Evolutionary conservation across 2,329 filamentous ascomycete genomes (phyloP).

Genomic region (Monilinia fructicola): DNA sequence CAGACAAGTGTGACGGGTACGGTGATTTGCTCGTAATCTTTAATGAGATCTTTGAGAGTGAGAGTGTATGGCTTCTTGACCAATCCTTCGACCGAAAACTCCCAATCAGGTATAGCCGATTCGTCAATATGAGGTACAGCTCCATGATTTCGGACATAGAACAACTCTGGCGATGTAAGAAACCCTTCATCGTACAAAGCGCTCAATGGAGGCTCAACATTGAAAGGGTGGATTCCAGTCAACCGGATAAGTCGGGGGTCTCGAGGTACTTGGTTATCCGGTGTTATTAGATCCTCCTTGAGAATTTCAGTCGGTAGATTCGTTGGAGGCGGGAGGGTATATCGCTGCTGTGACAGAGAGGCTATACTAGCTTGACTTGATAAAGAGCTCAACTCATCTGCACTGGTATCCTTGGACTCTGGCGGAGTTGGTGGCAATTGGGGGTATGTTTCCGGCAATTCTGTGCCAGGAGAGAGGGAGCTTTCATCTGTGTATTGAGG

Average conservation of each 20-base stretch:
- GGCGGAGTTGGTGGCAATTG: conserved; percentile 37
- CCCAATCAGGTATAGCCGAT: conserved; percentile 72
- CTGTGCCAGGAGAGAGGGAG: neutral
- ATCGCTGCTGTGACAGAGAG: conserved; percentile 27
- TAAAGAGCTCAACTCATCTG: conserved; percentile 30
- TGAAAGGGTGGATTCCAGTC: conserved; percentile 88
- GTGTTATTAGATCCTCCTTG: conserved; percentile 76
- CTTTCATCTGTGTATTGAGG: neutral
- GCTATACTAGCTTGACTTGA: conserved; percentile 30
- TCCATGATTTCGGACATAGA: conserved; percentile 92
- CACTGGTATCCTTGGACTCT: conserved; percentile 34
- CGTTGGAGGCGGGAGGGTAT: conserved; percentile 66
- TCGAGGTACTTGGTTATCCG: conserved; percentile 76
- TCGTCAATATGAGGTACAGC: conserved; percentile 74
- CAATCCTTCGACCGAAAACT: conserved; percentile 79
- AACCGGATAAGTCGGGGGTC: conserved; percentile 81
- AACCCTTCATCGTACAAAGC: conserved; percentile 79
- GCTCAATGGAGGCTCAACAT: conserved; percentile 80
- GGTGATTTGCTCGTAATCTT: conserved; percentile 76
- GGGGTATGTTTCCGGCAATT: neutral
- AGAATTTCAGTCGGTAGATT: conserved; percentile 60
- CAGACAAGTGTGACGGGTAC: conserved; percentile 88
- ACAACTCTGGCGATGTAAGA: conserved; percentile 80
- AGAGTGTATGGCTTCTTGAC: conserved; percentile 75
- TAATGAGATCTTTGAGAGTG: conserved; percentile 69